Evolutionary conservation across 78 protist genomes (phyloP).

Genomic region (Dictyostelium purpureum): DNA sequence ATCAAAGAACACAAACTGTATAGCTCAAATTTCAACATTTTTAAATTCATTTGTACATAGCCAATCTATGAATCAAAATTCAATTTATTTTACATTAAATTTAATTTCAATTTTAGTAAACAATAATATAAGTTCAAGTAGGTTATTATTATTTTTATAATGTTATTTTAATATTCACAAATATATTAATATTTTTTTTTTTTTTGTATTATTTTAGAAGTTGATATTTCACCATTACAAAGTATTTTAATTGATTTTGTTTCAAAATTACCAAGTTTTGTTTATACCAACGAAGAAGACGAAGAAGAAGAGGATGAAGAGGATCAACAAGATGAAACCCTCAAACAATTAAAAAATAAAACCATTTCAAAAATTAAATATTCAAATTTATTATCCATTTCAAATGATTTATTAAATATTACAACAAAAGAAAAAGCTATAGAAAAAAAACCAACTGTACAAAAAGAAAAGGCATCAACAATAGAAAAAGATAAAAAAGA

Average conservation of each 20-base stretch:
- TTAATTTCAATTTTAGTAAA: constrained; percentile 41
- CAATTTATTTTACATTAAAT: constrained; percentile 23
- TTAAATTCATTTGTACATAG: not conserved
- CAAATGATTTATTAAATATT: not conserved
- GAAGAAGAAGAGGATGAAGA: constrained; percentile 4
- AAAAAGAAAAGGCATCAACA: not conserved
- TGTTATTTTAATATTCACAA: not conserved
- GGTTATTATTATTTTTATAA: not conserved
- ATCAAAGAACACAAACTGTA: not conserved
- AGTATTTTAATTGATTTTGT: constrained; percentile 53
- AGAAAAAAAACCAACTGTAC: not conserved
- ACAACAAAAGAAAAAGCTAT: not conserved
- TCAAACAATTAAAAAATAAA: not conserved
- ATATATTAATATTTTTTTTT: not conserved
- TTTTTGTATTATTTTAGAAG: not conserved
- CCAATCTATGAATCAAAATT: constrained; percentile 35
- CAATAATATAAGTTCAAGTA: constrained; percentile 9
- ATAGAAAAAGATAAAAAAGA: not conserved
- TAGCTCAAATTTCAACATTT: not conserved
- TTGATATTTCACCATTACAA: constrained; percentile 32
- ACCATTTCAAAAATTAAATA: not conserved
- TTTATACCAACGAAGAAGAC: not conserved
- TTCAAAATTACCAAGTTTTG: constrained; percentile 46
- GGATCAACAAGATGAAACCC: not conserved
- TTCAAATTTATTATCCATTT: not conserved